Conservation (phyloP, 2,329 filamentous ascomycete genomes). For the Diaporthe vaccinii region DNA sequence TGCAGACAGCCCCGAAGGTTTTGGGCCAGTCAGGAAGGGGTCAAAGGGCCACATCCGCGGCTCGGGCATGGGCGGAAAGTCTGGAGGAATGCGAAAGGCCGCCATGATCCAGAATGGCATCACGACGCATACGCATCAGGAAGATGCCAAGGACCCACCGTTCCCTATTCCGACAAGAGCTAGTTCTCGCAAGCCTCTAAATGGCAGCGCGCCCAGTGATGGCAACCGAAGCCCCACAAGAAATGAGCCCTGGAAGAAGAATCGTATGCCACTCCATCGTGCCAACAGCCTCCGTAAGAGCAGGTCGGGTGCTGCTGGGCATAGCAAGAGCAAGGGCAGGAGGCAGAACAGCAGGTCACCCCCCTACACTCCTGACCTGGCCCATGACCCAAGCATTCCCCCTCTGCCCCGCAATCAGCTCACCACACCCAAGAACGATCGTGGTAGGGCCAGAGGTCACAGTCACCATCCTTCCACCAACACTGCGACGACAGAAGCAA, state of each 20-base stretch:
- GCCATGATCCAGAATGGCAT: constrained; percentile 86
- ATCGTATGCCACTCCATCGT: constrained; percentile 63
- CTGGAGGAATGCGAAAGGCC: constrained; percentile 79
- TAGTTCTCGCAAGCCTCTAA: constrained; percentile 84
- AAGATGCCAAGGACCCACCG: constrained; percentile 76
- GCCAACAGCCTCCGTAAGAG: constrained; percentile 82
- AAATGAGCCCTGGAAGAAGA: constrained; percentile 66
- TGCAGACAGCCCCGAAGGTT: constrained; percentile 48
- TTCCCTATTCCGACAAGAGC: constrained; percentile 93
- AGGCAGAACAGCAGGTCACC: constrained; percentile 71
- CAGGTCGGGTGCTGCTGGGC: constrained; percentile 83
- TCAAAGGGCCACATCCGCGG: constrained; percentile 45
- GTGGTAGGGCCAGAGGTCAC: constrained; percentile 48
- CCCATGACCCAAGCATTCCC: constrained; percentile 79
- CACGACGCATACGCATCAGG: constrained; percentile 77
- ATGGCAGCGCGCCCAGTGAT: constrained; percentile 76
- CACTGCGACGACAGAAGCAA: constrained; percentile 63
- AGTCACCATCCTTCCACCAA: constrained; percentile 72
- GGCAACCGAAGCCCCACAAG: constrained; percentile 83
- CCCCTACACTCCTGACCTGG: constrained; percentile 74
- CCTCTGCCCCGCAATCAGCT: constrained; percentile 81
- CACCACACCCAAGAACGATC: constrained; percentile 67
- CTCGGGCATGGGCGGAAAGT: constrained; percentile 57
- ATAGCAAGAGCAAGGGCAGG: constrained; percentile 62
- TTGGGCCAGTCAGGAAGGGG: constrained; percentile 38